Evolutionary conservation across 805 yeast species (phyloP).

Genomic region (Starmerella scarabaei): DNA sequence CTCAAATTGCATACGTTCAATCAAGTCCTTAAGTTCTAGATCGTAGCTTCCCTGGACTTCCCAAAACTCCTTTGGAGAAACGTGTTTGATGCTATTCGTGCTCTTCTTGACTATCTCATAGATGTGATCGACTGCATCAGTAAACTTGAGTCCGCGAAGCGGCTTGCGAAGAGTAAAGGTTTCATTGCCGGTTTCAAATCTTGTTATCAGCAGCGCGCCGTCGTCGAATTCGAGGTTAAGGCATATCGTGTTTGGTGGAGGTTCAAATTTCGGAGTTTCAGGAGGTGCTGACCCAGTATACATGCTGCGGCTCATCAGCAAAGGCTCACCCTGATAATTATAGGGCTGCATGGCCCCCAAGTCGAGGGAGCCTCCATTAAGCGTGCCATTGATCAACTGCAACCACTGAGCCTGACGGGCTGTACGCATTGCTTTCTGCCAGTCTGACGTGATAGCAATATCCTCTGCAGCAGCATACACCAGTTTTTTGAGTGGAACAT

Average conservation of each 20-base stretch:
- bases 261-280: not conserved
- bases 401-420: not conserved
- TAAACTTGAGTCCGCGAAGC: not conserved
- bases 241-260: slow-evolving; percentile 2
- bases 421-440: not conserved
- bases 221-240: slow-evolving; percentile 4
- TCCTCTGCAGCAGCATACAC: too few relatives aligned
- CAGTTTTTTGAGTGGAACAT: too few relatives aligned
- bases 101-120: not conserved
- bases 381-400: not conserved
- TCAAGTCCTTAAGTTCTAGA: slow-evolving; percentile 36
- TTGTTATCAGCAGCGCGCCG: slow-evolving; percentile 1
- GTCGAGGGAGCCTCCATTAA: too few relatives aligned
- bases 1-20: slow-evolving; percentile 43
- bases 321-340: too few relatives aligned
- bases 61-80: slow-evolving; percentile 55
- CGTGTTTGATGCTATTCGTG: not conserved
- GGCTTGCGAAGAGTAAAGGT: slow-evolving; percentile 4
- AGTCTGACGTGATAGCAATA: too few relatives aligned
- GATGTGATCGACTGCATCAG: not conserved
- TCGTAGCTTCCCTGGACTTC: slow-evolving; percentile 50
- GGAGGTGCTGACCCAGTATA: too few relatives aligned
- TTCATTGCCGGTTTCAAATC: not conserved
- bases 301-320: too few relatives aligned
- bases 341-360: too few relatives aligned